A percentile compares a stretch with the other conserved stretches of the same genome.
phyloP scores from a whole-genome alignment of 768 basidiomycete genomes.

The Coprinopsis sp. region DNA sequence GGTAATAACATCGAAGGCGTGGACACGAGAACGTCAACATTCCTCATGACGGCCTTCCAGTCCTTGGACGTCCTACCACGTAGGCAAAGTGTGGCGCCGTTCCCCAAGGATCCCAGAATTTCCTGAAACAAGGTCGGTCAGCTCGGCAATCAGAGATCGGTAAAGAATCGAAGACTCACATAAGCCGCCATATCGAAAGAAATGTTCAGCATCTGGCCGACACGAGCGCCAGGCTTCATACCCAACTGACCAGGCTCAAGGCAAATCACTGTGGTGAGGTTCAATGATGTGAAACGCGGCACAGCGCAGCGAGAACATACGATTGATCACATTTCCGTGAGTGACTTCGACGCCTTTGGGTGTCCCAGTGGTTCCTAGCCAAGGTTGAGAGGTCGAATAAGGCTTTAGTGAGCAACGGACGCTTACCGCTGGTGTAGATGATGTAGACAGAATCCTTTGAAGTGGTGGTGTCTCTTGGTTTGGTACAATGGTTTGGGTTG shows the following conservation, averaged over 20 bases:
- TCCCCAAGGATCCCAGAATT: slow-evolving; percentile 48
- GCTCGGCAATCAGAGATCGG: slow-evolving; percentile 14
- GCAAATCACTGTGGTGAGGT: slow-evolving; percentile 30
- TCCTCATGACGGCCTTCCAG: slow-evolving; percentile 49
- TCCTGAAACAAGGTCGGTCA: slow-evolving; percentile 40
- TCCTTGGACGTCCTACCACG: slow-evolving; percentile 49
- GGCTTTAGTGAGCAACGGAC: slow-evolving; percentile 4
- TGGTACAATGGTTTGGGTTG: slow-evolving; percentile 24
- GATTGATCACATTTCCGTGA: slow-evolving; percentile 55
- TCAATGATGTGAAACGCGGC: slow-evolving; percentile 1
- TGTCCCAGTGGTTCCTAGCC: slow-evolving; percentile 47
- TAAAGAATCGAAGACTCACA: slow-evolving; percentile 25
- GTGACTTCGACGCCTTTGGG: slow-evolving; percentile 61
- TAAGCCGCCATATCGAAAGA: slow-evolving; percentile 67
- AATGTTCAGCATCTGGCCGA: slow-evolving; percentile 58
- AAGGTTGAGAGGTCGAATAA: slow-evolving; percentile 2
- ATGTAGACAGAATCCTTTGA: slow-evolving; percentile 48
- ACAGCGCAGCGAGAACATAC: slow-evolving; percentile 31
- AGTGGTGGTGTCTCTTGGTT: slow-evolving; percentile 33
- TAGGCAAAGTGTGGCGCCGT: slow-evolving; percentile 50
- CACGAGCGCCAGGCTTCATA: slow-evolving; percentile 52
- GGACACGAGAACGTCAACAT: slow-evolving; percentile 49
- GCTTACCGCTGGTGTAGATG: slow-evolving; percentile 57
- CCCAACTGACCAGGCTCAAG: slow-evolving; percentile 49
- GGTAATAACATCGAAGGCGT: slow-evolving; percentile 51